Conservation (phyloP, 163 green algal species). For the Coccomyxa subellipsoidea region DNA sequence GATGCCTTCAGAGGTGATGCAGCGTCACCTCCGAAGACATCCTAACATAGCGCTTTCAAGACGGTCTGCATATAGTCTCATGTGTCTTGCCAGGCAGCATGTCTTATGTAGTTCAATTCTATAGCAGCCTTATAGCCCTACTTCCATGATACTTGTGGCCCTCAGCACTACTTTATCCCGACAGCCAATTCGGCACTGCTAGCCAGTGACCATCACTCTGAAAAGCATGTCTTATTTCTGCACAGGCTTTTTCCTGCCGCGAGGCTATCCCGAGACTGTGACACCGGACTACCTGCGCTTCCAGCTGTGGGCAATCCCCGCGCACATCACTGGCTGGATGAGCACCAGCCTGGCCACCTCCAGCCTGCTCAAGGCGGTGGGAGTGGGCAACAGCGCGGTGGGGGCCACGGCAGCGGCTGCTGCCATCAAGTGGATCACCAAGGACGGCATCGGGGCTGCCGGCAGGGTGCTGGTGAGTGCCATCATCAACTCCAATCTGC, state of each 20-base stretch:
- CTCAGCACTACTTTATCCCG: too few species aligned
- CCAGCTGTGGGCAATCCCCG: slow-evolving; percentile 64
- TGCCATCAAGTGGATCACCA: slow-evolving; percentile 85
- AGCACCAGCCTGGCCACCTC: slow-evolving; percentile 61
- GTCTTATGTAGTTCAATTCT: too few species aligned
- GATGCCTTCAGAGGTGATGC: background rate
- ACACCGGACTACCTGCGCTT: slow-evolving; percentile 41
- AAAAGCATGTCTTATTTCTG: too few species aligned
- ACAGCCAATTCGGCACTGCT: too few species aligned
- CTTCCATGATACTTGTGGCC: too few species aligned
- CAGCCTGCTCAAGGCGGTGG: slow-evolving; percentile 70
- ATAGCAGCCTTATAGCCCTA: too few species aligned
- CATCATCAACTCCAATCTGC: too few species aligned
- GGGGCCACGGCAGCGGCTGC: slow-evolving; percentile 49
- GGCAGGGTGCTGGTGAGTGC: slow-evolving; percentile 67
- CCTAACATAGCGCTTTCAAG: too few species aligned
- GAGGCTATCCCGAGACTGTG: slow-evolving; percentile 42
- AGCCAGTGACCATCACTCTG: too few species aligned
- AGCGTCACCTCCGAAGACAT: too few species aligned
- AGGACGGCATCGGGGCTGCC: slow-evolving; percentile 77
- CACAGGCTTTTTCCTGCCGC: slow-evolving; percentile 32
- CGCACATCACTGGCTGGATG: slow-evolving; percentile 39
- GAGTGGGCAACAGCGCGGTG: slow-evolving; percentile 48
- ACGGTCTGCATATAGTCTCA: too few species aligned
- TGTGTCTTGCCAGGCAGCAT: too few species aligned